phyloP scores from a whole-genome alignment of 73 alveolate genomes.

The Durusdinium trenchii region DNA sequence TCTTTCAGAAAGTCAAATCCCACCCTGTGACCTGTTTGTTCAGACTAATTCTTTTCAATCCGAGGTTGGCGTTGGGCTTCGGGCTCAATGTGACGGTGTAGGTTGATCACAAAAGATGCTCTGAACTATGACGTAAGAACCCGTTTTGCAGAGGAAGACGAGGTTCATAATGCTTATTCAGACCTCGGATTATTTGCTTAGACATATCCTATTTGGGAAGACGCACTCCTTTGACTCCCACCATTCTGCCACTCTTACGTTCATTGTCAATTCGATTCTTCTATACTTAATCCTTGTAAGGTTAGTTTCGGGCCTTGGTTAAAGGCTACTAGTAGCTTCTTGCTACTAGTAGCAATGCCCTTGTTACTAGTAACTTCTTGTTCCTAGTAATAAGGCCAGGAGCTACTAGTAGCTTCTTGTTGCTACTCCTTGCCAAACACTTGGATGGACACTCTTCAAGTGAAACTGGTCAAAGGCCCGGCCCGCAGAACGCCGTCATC shows the following conservation, averaged over 20 bases:
- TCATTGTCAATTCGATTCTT: no score
- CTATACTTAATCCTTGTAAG: no score
- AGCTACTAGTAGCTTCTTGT: background rate
- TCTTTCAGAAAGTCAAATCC: no score
- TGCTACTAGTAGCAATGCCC: no score
- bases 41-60: background rate
- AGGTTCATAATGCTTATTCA: background rate
- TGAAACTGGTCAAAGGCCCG: background rate
- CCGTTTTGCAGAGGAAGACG: background rate
- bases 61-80: constrained; percentile 67
- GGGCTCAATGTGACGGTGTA: background rate
- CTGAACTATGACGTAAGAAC: background rate
- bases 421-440: background rate
- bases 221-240: no score
- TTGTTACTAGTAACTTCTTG: no score
- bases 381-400: no score
- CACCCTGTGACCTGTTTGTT: no score
- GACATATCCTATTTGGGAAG: no score
- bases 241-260: no score
- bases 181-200: background rate
- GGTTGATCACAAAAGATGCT: background rate
- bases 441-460: background rate
- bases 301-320: no score
- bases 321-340: no score
- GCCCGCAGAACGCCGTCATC: constrained; percentile 46